Conservation (phyloP, 2,329 filamentous ascomycete genomes). For the Cercospora sojina region DNA sequence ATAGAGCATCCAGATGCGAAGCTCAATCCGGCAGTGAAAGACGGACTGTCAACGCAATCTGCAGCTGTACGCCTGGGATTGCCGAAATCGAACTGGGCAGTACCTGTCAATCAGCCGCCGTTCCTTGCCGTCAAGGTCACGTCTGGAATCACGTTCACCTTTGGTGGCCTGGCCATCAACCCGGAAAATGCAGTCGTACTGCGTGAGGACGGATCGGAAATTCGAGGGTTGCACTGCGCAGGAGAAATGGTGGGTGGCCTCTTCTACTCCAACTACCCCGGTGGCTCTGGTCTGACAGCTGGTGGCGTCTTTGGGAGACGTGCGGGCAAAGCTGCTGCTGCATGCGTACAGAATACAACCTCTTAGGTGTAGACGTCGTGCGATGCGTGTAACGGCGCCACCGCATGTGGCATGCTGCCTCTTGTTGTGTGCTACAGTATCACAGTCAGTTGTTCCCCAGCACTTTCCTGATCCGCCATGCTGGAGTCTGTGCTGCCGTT, state of each 20-base stretch:
- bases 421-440: background rate
- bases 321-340: slow-evolving; percentile 41
- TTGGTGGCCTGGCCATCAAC: slow-evolving; percentile 61
- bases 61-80: slow-evolving; percentile 45
- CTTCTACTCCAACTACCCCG: slow-evolving; percentile 64
- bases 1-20: slow-evolving; percentile 46
- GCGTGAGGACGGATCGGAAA: slow-evolving; percentile 43
- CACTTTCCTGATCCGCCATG: background rate
- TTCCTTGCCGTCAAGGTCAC: slow-evolving; percentile 65
- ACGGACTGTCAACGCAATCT: slow-evolving; percentile 62
- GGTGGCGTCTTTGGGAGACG: slow-evolving; percentile 55
- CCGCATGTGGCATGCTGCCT: background rate
- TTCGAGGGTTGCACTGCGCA: slow-evolving; percentile 59
- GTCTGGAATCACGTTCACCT: slow-evolving; percentile 67
- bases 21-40: slow-evolving; percentile 62
- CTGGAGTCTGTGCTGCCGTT: background rate
- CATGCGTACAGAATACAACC: slow-evolving; percentile 14
- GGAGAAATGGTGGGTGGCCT: slow-evolving; percentile 67
- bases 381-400: background rate
- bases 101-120: slow-evolving; percentile 56
- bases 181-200: slow-evolving; percentile 56
- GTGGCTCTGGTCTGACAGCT: slow-evolving; percentile 61
- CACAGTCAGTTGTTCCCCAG: background rate
- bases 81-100: slow-evolving; percentile 66
- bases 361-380: background rate